Conservation (phyloP, 2,329 filamentous ascomycete species). For the Fusarium sp. region DNA sequence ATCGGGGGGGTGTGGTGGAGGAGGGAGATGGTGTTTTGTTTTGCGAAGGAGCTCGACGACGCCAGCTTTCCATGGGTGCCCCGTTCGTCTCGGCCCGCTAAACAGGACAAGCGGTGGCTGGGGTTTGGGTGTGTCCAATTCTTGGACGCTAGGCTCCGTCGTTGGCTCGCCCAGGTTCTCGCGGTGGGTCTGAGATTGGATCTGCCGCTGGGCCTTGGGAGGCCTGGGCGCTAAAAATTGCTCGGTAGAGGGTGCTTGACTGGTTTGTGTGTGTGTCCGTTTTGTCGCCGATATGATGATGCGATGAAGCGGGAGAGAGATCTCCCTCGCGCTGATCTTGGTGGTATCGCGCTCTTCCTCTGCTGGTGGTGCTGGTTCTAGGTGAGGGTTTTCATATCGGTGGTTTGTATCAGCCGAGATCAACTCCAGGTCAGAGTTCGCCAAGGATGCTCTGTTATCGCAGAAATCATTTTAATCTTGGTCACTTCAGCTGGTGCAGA, state of each 20-base stretch:
- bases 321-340: background rate
- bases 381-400: background rate
- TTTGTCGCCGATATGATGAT: background rate
- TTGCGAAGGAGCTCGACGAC: conserved; percentile 34
- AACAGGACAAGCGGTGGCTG: conserved; percentile 47
- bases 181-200: conserved; percentile 39
- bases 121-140: conserved; percentile 35
- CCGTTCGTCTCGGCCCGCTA: conserved; percentile 43
- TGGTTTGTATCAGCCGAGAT: conserved; percentile 20
- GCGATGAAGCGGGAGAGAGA: background rate
- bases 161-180: conserved; percentile 32
- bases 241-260: background rate
- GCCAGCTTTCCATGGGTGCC: conserved; percentile 40
- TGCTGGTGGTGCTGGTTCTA: background rate
- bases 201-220: conserved; percentile 24
- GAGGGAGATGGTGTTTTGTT: conserved; percentile 44
- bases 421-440: conserved; percentile 16
- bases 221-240: conserved; percentile 16
- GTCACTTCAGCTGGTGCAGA: conserved; percentile 8
- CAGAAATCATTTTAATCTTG: conserved; percentile 26
- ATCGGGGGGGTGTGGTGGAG: background rate
- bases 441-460: conserved; percentile 19
- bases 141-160: conserved; percentile 30
- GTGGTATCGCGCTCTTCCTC: background rate
- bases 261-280: background rate